phyloP scores from a whole-genome alignment of 2,329 filamentous ascomycete genomes.

The Lecanicillium sp. region DNA sequence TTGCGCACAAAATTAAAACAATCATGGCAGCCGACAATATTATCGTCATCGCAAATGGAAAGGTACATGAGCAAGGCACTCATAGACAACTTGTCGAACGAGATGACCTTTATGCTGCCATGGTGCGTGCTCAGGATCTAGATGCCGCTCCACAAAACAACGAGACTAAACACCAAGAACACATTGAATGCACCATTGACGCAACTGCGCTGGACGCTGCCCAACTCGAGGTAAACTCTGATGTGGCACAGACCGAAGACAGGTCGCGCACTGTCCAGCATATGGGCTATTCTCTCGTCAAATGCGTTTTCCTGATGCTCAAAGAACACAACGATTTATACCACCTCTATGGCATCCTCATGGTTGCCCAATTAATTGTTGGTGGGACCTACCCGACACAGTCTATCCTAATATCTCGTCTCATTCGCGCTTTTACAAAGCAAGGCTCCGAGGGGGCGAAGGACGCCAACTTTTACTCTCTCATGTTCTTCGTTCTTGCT shows the following conservation, averaged over 20 bases:
- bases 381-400: not conserved
- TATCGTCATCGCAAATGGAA: slow-evolving; percentile 49
- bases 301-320: not conserved
- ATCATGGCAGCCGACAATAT: slow-evolving; percentile 52
- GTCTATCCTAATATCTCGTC: not conserved
- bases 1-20: slow-evolving; percentile 49
- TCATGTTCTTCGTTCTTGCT: slow-evolving; percentile 40
- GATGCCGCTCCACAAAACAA: not conserved
- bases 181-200: not conserved
- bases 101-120: slow-evolving; percentile 11
- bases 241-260: not conserved
- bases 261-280: not conserved
- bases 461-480: slow-evolving; percentile 34
- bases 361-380: not conserved
- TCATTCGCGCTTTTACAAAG: not conserved
- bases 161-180: not conserved
- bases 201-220: too few relatives aligned
- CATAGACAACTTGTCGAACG: slow-evolving; percentile 44
- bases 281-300: not conserved
- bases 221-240: not conserved
- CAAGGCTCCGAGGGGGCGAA: slow-evolving; percentile 1
- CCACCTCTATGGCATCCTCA: not conserved
- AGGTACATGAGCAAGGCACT: slow-evolving; percentile 48
- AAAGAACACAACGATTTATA: slow-evolving; percentile 1
- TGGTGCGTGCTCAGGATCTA: not conserved